phyloP scores from a whole-genome alignment of 2,329 filamentous ascomycete genomes.

The Fusarium sp. region DNA sequence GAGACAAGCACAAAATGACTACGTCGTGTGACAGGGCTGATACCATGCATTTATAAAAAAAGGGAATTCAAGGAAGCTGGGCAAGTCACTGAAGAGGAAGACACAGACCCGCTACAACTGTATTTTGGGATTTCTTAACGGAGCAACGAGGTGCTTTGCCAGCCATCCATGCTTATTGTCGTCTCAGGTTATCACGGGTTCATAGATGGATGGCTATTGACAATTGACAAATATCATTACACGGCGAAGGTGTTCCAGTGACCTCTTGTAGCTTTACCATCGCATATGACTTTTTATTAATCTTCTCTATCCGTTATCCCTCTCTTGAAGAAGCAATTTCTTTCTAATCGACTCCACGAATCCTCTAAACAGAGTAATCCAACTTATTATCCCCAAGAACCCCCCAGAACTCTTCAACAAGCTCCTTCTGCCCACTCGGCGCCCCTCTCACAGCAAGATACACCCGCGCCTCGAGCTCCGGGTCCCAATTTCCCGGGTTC shows the following conservation, averaged over 20 bases:
- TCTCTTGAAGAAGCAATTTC: not conserved
- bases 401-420: slow-evolving; percentile 73
- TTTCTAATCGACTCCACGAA: not conserved
- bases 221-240: slow-evolving; percentile 31
- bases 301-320: slow-evolving; percentile 13
- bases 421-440: slow-evolving; percentile 67
- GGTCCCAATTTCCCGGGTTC: slow-evolving; percentile 79
- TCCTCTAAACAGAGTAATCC: slow-evolving; percentile 55
- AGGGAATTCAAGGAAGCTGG: slow-evolving; percentile 4
- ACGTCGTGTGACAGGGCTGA: slow-evolving; percentile 24
- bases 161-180: slow-evolving; percentile 24
- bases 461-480: slow-evolving; percentile 66
- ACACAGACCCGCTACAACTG: slow-evolving; percentile 33
- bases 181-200: slow-evolving; percentile 19
- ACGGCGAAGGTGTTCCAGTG: slow-evolving; percentile 2
- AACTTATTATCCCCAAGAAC: slow-evolving; percentile 66
- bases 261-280: not conserved
- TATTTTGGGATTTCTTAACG: slow-evolving; percentile 41
- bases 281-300: slow-evolving; percentile 10
- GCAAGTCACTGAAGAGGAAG: slow-evolving; percentile 4
- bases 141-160: slow-evolving; percentile 36
- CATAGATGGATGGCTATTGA: slow-evolving; percentile 27
- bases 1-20: slow-evolving; percentile 9
- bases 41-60: slow-evolving; percentile 40
- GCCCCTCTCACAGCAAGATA: slow-evolving; percentile 73